Conservation (phyloP, 805 yeast species). For the Cyberlindnera nakhonratchasimensis region DNA sequence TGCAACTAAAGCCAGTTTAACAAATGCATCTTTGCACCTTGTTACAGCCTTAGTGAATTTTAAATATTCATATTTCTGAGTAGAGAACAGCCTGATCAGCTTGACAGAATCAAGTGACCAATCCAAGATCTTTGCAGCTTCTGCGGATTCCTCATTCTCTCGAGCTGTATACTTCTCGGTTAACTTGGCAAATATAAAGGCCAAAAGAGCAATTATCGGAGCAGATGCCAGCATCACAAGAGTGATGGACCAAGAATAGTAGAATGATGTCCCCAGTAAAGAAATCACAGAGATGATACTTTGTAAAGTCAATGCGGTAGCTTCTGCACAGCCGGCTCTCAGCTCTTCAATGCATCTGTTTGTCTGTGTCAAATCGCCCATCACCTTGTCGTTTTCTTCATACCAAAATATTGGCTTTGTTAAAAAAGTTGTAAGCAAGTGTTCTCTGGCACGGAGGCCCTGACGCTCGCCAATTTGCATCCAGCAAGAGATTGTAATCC, state of each 20-base stretch:
- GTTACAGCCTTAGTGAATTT: constrained; percentile 36
- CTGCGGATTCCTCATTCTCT: constrained; percentile 57
- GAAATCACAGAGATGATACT: constrained; percentile 51
- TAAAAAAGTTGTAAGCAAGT: constrained; percentile 44
- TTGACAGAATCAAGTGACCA: constrained; percentile 65
- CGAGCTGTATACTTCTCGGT: constrained; percentile 45
- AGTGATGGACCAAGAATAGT: constrained; percentile 82
- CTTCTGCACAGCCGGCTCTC: constrained; percentile 64
- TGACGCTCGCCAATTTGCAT: constrained; percentile 70
- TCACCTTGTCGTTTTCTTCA: constrained; percentile 50
- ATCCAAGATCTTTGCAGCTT: constrained; percentile 57
- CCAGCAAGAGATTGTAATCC: constrained; percentile 62
- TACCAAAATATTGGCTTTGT: constrained; percentile 55
- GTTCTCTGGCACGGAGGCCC: constrained; percentile 50
- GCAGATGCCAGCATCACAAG: constrained; percentile 68
- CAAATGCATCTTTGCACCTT: constrained; percentile 37
- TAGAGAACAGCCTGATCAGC: constrained; percentile 59
- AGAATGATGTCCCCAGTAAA: constrained; percentile 60
- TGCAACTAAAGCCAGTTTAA: constrained; percentile 43
- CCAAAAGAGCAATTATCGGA: constrained; percentile 58
- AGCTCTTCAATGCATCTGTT: constrained; percentile 75
- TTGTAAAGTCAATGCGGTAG: constrained; percentile 54
- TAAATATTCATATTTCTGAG: constrained; percentile 48
- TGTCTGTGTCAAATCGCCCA: constrained; percentile 63
- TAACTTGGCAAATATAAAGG: constrained; percentile 47